phyloP scores from a whole-genome alignment of 2,329 filamentous ascomycete genomes.

The Sporothrix schenckii region DNA sequence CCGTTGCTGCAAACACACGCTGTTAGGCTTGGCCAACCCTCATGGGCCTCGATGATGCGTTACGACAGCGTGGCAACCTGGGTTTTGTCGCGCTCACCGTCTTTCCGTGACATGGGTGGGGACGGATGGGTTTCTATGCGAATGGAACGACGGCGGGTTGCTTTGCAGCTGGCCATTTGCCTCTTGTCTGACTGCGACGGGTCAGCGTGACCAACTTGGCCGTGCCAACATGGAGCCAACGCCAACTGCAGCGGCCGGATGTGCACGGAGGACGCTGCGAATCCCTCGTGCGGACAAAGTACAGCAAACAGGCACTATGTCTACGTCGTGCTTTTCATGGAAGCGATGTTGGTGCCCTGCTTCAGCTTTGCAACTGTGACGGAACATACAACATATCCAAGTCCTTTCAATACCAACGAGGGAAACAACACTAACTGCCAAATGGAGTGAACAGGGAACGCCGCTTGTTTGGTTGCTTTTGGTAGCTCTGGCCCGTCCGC shows the following conservation, averaged over 20 bases:
- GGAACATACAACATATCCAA: background rate
- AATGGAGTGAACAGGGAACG: background rate
- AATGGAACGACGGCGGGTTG: conserved; percentile 8
- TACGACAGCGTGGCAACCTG: background rate
- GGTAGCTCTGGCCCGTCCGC: conserved; percentile 15
- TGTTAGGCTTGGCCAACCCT: background rate
- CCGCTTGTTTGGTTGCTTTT: background rate
- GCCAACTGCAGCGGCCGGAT: background rate
- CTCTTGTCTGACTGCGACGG: background rate
- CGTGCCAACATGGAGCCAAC: background rate
- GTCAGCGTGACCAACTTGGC: background rate
- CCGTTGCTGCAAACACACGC: background rate
- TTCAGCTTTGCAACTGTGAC: background rate
- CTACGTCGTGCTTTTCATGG: too few species aligned
- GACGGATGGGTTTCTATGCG: background rate
- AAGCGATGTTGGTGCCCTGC: background rate
- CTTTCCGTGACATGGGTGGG: background rate
- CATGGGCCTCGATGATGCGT: background rate
- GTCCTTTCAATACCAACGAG: background rate
- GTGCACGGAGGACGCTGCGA: background rate
- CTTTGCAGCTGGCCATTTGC: background rate
- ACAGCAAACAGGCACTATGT: background rate
- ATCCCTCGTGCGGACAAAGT: background rate
- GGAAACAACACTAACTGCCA: background rate
- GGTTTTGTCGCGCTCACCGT: conserved; percentile 4